These are phyloP conservation scores for Pichia cabralensis DNA, from an alignment of 805 yeast species.

Conservation along the genomic window DNA sequence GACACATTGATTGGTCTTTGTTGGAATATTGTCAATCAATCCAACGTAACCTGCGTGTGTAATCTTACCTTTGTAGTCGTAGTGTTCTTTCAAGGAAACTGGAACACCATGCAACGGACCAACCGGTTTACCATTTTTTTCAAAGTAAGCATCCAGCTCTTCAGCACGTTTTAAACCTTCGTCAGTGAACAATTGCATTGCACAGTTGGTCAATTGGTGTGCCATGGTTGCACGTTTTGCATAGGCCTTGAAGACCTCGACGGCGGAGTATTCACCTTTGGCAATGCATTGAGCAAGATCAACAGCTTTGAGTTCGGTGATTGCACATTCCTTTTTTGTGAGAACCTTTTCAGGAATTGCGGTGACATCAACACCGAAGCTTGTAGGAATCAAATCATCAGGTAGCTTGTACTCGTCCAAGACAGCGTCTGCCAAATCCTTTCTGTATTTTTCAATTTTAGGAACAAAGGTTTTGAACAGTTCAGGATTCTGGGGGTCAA, in stretches of 20 bases:
- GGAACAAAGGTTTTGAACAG: slow-evolving; percentile 22
- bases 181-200: slow-evolving; percentile 35
- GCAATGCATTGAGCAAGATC: slow-evolving; percentile 28
- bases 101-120: slow-evolving; percentile 61
- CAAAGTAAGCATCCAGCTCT: slow-evolving; percentile 41
- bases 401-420: slow-evolving; percentile 14
- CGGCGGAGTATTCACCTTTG: slow-evolving; percentile 30
- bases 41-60: slow-evolving; percentile 42
- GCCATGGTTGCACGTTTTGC: slow-evolving; percentile 39
- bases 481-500: slow-evolving; percentile 4
- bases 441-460: slow-evolving; percentile 25
- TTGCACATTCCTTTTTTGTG: slow-evolving; percentile 29
- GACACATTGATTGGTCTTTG: slow-evolving; percentile 31
- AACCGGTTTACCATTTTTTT: slow-evolving; percentile 34
- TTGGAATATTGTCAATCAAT: slow-evolving; percentile 30
- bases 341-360: slow-evolving; percentile 24
- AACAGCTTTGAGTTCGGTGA: slow-evolving; percentile 32
- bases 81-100: slow-evolving; percentile 52
- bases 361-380: slow-evolving; percentile 19
- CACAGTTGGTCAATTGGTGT: slow-evolving; percentile 41
- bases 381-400: slow-evolving; percentile 12
- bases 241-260: slow-evolving; percentile 36
- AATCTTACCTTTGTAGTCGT: slow-evolving; percentile 37
- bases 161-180: slow-evolving; percentile 39
- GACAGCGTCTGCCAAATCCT: slow-evolving; percentile 18